Conservation (phyloP, 192 early-diverging fungal genomes). For the Coemansia sp. region DNA sequence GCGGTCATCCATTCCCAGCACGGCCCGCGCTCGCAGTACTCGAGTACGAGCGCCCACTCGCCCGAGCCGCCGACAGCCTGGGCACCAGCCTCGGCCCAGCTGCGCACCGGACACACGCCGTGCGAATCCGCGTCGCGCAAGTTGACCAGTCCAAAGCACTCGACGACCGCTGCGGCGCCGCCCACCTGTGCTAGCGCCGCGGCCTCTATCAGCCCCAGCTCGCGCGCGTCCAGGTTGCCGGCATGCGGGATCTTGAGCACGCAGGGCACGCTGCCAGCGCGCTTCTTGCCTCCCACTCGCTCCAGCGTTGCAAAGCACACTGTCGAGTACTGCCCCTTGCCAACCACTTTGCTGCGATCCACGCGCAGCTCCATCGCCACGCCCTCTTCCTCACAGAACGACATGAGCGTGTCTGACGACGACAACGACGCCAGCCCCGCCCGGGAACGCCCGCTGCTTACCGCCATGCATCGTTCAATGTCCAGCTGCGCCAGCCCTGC, state of each 20-base stretch:
- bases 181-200: slow-evolving; percentile 42
- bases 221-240: slow-evolving; percentile 41
- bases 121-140: slow-evolving; percentile 7
- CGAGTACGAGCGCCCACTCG: slow-evolving; percentile 53
- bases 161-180: slow-evolving; percentile 14
- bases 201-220: slow-evolving; percentile 45
- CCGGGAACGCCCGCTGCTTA: too few species aligned
- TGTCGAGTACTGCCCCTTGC: slow-evolving; percentile 45
- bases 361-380: slow-evolving; percentile 9
- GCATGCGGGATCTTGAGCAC: slow-evolving; percentile 45
- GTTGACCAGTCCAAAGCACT: slow-evolving; percentile 41
- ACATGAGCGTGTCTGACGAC: slow-evolving; percentile 19
- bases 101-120: slow-evolving; percentile 11
- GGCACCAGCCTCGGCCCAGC: slow-evolving; percentile 26
- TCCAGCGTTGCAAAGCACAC: slow-evolving; percentile 33
- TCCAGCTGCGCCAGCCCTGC: slow-evolving; percentile 29
- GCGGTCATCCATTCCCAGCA: slow-evolving; percentile 57
- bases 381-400: not conserved
- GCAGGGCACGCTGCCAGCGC: slow-evolving; percentile 4
- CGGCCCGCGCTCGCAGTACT: slow-evolving; percentile 54
- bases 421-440: slow-evolving; percentile 6
- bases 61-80: slow-evolving; percentile 12
- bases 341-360: slow-evolving; percentile 33
- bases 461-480: slow-evolving; percentile 39
- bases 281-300: not conserved